phyloP scores from a whole-genome alignment of 257 asterid species.

The Oldenlandia corymbosa region DNA sequence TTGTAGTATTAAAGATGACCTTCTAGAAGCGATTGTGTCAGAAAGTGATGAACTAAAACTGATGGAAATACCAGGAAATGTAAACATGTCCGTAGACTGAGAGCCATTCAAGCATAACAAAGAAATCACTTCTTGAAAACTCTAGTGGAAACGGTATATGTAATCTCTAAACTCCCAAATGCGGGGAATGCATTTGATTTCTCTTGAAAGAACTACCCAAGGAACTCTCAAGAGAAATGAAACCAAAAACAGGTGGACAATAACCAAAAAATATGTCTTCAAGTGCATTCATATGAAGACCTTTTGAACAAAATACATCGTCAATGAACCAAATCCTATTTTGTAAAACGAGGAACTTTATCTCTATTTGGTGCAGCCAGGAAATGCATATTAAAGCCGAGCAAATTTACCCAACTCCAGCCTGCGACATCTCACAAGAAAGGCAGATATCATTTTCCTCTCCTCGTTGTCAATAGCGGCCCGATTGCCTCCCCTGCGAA shows the following conservation, averaged over 20 bases:
- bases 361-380: not conserved
- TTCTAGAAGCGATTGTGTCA: no score
- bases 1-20: no score
- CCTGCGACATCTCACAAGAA: conserved; percentile 14
- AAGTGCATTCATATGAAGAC: conserved; percentile 13
- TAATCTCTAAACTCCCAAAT: not conserved
- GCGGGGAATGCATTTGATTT: not conserved
- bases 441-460: conserved; percentile 36
- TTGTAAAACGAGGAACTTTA: not conserved
- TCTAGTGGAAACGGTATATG: not conserved
- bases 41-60: no score
- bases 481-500: conserved; percentile 41
- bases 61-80: no score
- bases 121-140: no score
- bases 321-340: not conserved
- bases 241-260: not conserved
- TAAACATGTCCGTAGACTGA: no score
- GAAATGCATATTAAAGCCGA: not conserved
- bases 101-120: no score
- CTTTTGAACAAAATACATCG: not conserved
- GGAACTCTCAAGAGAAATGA: conserved; percentile 11
- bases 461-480: conserved; percentile 17
- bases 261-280: not conserved
- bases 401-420: conserved; percentile 3
- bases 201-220: conserved; percentile 17